Evolutionary conservation across 176 grass and related monocot genomes (phyloP).

Genomic region (Olyra latifolia): DNA sequence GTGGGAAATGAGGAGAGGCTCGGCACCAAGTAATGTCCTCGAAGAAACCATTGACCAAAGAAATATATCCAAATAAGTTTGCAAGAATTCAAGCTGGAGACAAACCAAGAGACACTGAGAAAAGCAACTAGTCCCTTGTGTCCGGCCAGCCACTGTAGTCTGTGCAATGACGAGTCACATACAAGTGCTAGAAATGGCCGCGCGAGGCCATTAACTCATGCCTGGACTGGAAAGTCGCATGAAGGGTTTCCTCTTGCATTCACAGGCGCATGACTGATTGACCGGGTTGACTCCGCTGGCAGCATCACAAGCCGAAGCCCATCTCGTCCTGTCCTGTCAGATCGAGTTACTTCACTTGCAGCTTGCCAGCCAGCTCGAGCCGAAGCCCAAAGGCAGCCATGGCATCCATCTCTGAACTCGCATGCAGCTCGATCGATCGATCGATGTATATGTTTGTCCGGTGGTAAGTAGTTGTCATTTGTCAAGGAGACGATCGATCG

Average conservation of each 20-base stretch:
- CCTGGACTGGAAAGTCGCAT: conserved; percentile 46
- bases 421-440: too few relatives aligned
- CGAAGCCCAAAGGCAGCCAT: too few relatives aligned
- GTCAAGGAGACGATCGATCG: too few relatives aligned
- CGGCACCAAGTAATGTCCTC: too few relatives aligned
- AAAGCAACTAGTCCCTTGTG: not conserved
- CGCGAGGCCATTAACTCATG: conserved; percentile 11
- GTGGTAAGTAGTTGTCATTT: not conserved
- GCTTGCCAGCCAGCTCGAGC: too few relatives aligned
- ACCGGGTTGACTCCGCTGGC: not conserved
- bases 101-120: not conserved
- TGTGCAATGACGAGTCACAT: conserved; percentile 41
- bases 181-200: not conserved
- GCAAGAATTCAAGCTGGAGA: not conserved
- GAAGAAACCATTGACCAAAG: too few relatives aligned
- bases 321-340: conserved; percentile 1
- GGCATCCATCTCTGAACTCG: too few relatives aligned
- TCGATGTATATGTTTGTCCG: not conserved
- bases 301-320: not conserved
- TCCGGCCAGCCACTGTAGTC: not conserved
- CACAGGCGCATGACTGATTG: conserved; percentile 22
- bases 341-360: too few relatives aligned
- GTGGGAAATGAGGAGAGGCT: too few relatives aligned
- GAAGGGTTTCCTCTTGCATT: conserved; percentile 22
- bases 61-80: too few relatives aligned